phyloP scores from a whole-genome alignment of 371 early-diverging fungal species.

The Sporodiniella umbellata region DNA sequence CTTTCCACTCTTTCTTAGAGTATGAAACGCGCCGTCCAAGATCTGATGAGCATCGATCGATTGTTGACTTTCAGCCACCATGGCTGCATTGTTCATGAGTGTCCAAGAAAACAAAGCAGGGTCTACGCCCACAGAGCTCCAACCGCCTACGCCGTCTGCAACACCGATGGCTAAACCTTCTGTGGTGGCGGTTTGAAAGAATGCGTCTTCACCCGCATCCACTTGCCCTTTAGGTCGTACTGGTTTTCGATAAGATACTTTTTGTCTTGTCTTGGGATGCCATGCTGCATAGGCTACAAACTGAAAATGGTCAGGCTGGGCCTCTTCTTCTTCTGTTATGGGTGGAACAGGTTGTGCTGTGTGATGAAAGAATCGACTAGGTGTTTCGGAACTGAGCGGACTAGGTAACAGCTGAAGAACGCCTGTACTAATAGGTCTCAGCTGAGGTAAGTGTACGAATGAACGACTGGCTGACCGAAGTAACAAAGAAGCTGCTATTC shows the following conservation, averaged over 20 bases:
- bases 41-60: slow-evolving; percentile 58
- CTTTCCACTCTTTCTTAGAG: slow-evolving; percentile 54
- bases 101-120: slow-evolving; percentile 70
- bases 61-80: slow-evolving; percentile 45
- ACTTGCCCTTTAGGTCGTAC: slow-evolving; percentile 45
- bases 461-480: slow-evolving; percentile 6
- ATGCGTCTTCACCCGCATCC: slow-evolving; percentile 73
- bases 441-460: slow-evolving; percentile 1
- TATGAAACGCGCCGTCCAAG: slow-evolving; percentile 56
- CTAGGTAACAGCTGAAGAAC: no score
- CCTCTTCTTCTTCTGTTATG: slow-evolving; percentile 1
- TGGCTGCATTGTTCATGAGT: slow-evolving; percentile 66
- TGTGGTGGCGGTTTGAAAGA: slow-evolving; percentile 61
- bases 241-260: slow-evolving; percentile 48
- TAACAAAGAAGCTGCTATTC: slow-evolving; percentile 21
- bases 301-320: slow-evolving; percentile 16
- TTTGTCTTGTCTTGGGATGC: slow-evolving; percentile 46
- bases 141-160: slow-evolving; percentile 72
- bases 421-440: background rate
- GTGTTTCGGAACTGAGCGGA: no score
- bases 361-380: no score
- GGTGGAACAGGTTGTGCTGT: background rate
- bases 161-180: slow-evolving; percentile 61
- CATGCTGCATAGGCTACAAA: slow-evolving; percentile 47
- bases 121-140: slow-evolving; percentile 57